Conservation (phyloP, 2,329 filamentous ascomycete species). For the Alternaria triticina region DNA sequence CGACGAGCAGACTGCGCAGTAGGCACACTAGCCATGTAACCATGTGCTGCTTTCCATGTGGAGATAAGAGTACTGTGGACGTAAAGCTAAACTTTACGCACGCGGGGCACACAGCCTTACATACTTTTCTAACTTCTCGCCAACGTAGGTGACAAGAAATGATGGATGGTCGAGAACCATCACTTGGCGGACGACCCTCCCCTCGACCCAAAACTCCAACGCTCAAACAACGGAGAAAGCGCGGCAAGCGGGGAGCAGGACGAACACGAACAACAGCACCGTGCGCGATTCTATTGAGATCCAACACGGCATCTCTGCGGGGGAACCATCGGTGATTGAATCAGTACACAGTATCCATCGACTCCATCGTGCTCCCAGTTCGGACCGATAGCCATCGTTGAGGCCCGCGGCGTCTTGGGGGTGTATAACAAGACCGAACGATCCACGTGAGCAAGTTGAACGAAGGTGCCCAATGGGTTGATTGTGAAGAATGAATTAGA, state of each 20-base stretch:
- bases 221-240: background rate
- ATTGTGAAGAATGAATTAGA: background rate
- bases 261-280: background rate
- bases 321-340: background rate
- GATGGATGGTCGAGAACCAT: background rate
- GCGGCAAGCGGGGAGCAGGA: background rate
- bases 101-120: background rate
- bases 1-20: background rate
- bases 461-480: background rate
- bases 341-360: background rate
- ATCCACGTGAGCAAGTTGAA: background rate
- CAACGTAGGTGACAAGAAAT: background rate
- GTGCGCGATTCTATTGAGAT: background rate
- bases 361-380: background rate
- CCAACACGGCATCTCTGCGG: background rate
- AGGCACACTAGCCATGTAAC: background rate
- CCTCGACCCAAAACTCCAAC: background rate
- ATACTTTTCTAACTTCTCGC: background rate
- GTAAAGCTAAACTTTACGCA: background rate
- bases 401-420: background rate
- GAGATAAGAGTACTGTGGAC: background rate
- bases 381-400: constrained; percentile 2
- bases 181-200: background rate
- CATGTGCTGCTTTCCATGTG: background rate
- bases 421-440: background rate